A percentile compares a stretch with the other conserved stretches of the same genome.
These are phyloP conservation scores for Thelephora aurantiotincta DNA, from an alignment of 768 basidiomycete species.

Conservation along the genomic window DNA sequence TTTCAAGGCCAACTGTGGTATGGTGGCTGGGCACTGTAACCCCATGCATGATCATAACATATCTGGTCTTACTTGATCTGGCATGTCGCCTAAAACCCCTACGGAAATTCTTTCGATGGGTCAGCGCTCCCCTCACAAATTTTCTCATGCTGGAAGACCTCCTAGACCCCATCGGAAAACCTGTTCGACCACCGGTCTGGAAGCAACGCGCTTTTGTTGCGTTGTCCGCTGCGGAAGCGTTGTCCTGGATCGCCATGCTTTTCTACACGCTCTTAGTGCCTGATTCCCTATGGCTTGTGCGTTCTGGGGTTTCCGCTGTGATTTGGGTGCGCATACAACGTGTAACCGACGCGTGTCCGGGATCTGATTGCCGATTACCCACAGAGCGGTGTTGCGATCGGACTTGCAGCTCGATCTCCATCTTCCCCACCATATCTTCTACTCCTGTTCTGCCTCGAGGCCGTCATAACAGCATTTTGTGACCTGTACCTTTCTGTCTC, in stretches of 20 bases:
- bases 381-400: constrained; percentile 14
- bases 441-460: constrained; percentile 26
- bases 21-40: too few species aligned
- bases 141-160: constrained; percentile 40
- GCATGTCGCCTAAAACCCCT: constrained; percentile 5
- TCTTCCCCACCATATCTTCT: constrained; percentile 39
- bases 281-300: constrained; percentile 10
- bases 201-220: constrained; percentile 22
- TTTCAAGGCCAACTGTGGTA: too few species aligned
- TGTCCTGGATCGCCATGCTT: constrained; percentile 29
- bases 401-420: constrained; percentile 22
- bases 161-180: constrained; percentile 22
- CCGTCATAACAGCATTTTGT: constrained; percentile 22
- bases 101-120: constrained; percentile 2
- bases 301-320: constrained; percentile 20
- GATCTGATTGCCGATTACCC: neutral
- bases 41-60: too few species aligned
- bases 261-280: constrained; percentile 19
- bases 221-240: constrained; percentile 24
- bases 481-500: constrained; percentile 21
- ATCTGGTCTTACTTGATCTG: neutral
- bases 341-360: neutral
- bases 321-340: constrained; percentile 33
- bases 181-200: constrained; percentile 13
- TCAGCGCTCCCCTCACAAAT: constrained; percentile 28